Evolutionary conservation across 2,329 filamentous ascomycete species (phyloP).

Genomic region (Venturia effusa): DNA sequence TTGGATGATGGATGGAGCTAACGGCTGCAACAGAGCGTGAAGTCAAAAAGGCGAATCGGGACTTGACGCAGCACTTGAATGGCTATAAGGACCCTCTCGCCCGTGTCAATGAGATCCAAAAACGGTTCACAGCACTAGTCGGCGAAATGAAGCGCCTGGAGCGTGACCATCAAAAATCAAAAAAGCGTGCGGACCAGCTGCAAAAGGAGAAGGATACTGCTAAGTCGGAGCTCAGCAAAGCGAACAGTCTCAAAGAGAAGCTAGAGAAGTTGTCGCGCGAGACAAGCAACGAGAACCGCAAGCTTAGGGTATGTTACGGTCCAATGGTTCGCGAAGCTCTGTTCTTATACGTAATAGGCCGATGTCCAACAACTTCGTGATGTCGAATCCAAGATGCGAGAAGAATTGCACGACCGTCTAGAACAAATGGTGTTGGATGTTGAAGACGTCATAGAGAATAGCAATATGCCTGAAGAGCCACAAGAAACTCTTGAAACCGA

Average conservation of each 20-base stretch:
- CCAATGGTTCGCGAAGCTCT: background rate
- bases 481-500: constrained; percentile 81
- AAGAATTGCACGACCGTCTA: constrained; percentile 76
- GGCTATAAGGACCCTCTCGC: constrained; percentile 9
- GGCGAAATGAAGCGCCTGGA: constrained; percentile 94
- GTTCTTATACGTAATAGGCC: constrained; percentile 42
- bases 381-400: constrained; percentile 69
- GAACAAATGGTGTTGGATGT: constrained; percentile 72
- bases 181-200: constrained; percentile 84
- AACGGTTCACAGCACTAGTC: constrained; percentile 81
- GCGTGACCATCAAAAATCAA: constrained; percentile 88
- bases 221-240: constrained; percentile 80
- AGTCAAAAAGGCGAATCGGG: constrained; percentile 86
- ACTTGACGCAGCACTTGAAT: constrained; percentile 28
- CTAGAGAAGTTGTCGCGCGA: constrained; percentile 92
- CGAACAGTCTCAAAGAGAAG: constrained; percentile 85
- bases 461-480: constrained; percentile 70
- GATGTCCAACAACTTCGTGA: constrained; percentile 79
- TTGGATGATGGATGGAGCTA: constrained; percentile 8
- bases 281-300: constrained; percentile 93
- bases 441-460: constrained; percentile 78
- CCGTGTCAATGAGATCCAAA: constrained; percentile 69
- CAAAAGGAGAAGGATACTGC: constrained; percentile 95
- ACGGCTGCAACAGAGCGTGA: constrained; percentile 43
- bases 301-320: constrained; percentile 64